phyloP scores from a whole-genome alignment of 495 filamentous ascomycete genomes.

The Margaritispora aquatica region DNA sequence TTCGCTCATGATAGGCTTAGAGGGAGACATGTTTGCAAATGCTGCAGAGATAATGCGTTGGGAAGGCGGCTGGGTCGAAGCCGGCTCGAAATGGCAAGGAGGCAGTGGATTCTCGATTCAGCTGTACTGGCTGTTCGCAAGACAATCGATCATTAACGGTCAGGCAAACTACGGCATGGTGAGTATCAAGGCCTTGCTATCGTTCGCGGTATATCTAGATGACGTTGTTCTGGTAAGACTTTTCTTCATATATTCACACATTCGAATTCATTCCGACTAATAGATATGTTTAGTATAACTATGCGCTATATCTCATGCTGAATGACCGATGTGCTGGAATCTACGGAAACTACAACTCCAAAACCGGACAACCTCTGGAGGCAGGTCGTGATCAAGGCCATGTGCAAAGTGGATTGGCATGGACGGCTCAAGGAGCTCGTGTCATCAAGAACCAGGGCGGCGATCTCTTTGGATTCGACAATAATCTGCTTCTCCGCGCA shows the following conservation, averaged over 20 bases:
- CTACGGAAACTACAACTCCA: conserved; percentile 19
- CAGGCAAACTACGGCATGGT: conserved; percentile 31
- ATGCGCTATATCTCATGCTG: conserved; percentile 27
- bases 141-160: conserved; percentile 28
- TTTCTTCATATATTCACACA: too few relatives aligned
- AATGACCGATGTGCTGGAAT: conserved; percentile 29
- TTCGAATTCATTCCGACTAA: neutral
- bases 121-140: conserved; percentile 34
- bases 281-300: conserved; percentile 24
- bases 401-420: conserved; percentile 16
- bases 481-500: conserved; percentile 28
- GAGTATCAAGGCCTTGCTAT: conserved; percentile 32
- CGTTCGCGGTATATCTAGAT: conserved; percentile 32
- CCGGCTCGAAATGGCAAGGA: conserved; percentile 27
- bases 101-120: conserved; percentile 32
- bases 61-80: conserved; percentile 33
- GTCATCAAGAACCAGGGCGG: conserved; percentile 28
- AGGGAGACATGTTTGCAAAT: conserved; percentile 31
- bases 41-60: conserved; percentile 36
- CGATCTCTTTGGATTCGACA: conserved; percentile 27
- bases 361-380: conserved; percentile 27
- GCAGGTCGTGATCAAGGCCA: conserved; percentile 27
- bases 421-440: conserved; percentile 25
- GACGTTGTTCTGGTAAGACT: conserved; percentile 25
- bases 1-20: conserved; percentile 28